phyloP scores from a whole-genome alignment of 345 rosid species.

The Syzygium aromaticum region DNA sequence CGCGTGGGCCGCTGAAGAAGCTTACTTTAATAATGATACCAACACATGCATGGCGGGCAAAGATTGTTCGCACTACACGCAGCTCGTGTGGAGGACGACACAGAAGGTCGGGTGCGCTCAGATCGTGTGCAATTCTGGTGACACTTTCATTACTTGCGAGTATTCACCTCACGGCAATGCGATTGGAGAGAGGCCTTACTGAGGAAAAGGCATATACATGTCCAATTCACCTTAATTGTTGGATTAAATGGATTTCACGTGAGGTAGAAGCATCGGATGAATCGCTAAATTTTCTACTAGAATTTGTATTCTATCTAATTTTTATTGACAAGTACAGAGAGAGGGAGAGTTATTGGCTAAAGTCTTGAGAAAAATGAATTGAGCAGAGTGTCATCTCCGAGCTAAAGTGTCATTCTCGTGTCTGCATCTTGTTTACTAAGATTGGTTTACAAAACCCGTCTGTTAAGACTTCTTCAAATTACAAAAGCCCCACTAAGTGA shows the following conservation, averaged over 20 bases:
- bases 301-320: background rate
- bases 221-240: background rate
- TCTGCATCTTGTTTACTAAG: background rate
- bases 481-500: background rate
- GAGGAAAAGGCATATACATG: background rate
- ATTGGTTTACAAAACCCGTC: background rate
- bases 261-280: background rate
- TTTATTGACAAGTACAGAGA: background rate
- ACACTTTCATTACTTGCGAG: conserved; percentile 43
- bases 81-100: conserved; percentile 59
- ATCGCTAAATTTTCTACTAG: background rate
- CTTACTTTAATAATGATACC: conserved; percentile 27
- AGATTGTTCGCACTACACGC: conserved; percentile 57
- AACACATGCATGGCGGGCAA: conserved; percentile 26
- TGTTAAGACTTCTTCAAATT: background rate
- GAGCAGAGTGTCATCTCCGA: background rate
- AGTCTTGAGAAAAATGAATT: background rate
- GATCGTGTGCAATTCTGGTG: conserved; percentile 32
- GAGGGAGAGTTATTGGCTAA: background rate
- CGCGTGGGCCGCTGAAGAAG: conserved; percentile 48
- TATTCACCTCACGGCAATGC: conserved; percentile 64
- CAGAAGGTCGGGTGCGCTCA: conserved; percentile 46
- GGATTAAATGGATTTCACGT: background rate
- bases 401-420: background rate
- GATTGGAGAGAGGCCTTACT: conserved; percentile 54